These are phyloP conservation scores for Solanum bulbocastanum DNA, from an alignment of 257 asterid species.

Conservation along the genomic window DNA sequence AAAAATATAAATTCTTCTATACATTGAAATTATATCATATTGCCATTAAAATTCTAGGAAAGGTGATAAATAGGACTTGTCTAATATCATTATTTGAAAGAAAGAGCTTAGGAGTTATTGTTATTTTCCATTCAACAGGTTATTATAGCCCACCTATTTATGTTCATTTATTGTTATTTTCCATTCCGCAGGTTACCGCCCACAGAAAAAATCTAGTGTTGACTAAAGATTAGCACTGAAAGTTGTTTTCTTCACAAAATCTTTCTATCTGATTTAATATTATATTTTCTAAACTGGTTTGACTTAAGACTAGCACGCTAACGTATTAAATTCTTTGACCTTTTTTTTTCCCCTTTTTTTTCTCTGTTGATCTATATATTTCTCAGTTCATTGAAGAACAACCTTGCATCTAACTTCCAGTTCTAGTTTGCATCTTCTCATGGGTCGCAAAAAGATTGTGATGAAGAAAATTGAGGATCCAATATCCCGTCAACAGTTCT, in stretches of 20 bases:
- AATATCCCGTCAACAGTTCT: constrained; percentile 35
- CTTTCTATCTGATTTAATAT: background rate
- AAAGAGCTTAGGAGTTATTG: background rate
- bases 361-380: background rate
- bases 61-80: background rate
- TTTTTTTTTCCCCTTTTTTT: background rate
- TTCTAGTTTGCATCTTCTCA: background rate
- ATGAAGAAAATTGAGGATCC: constrained; percentile 40
- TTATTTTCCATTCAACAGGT: background rate
- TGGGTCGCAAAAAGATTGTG: constrained; percentile 52
- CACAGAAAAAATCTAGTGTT: background rate
- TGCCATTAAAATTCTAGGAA: background rate
- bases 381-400: background rate
- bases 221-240: background rate
- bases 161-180: background rate
- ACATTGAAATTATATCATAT: background rate
- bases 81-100: background rate
- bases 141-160: background rate
- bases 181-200: background rate
- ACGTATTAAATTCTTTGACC: background rate
- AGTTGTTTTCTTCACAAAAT: background rate
- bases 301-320: constrained; percentile 1
- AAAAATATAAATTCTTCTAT: background rate
- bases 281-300: constrained; percentile 13
- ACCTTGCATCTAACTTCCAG: background rate